Base-by-base conservation (phyloP, 2,329 filamentous ascomycete genomes). In the Stachybotrys chlorohalonatus region DNA sequence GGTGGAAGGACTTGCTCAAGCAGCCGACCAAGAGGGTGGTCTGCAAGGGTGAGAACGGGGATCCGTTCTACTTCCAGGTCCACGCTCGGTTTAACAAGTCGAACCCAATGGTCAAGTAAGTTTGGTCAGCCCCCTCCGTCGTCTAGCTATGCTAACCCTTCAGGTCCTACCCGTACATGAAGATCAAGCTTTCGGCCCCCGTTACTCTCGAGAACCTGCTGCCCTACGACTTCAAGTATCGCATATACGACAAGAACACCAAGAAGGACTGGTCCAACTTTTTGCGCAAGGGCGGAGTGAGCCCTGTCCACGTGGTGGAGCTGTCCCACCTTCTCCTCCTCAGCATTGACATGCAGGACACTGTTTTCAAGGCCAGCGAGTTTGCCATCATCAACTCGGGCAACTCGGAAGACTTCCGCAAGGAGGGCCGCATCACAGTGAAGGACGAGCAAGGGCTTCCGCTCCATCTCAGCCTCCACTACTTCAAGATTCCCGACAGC, bases 221-320 rank as follows among this genome's bases (percentile, higher is more conserved):
- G 45, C 94, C 94, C 0, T 97, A 94, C 66, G 94, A 99, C 71
- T 99, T 99, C 83, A 97, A 99, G 71, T 99, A 99, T 70, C 85
- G 93, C 54, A 97, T 99, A 54, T 99, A 97, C 66, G 94, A 99
- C 75, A 96, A 95, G 75, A 95, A 96, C 69, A 96, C 92, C 0
- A 95, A 93, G 77, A 96, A 95, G 68, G 94, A 99, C 68, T 99
- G 94, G 94, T 95, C 90, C 5, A 99, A 99, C 69, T 99, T 99
- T 73, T 75, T 99, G 50, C 85, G 94, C 55, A 97, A 96, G 70
- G 94, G 95, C 31, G 95, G 95, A 13, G 87, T 97, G 55, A 99
- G 94, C 68, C 95, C 95, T 1, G 92, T 99, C 0, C 94, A 99
- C 67, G 92, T 97, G 9, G 93, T 97, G 16, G 93, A 99, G 71